Percentiles rank a stretch among this genome's conserved stretches.
These are phyloP conservation scores for Fraxinus cuspidata DNA, from an alignment of 257 asterid species.

Conservation along the genomic window DNA sequence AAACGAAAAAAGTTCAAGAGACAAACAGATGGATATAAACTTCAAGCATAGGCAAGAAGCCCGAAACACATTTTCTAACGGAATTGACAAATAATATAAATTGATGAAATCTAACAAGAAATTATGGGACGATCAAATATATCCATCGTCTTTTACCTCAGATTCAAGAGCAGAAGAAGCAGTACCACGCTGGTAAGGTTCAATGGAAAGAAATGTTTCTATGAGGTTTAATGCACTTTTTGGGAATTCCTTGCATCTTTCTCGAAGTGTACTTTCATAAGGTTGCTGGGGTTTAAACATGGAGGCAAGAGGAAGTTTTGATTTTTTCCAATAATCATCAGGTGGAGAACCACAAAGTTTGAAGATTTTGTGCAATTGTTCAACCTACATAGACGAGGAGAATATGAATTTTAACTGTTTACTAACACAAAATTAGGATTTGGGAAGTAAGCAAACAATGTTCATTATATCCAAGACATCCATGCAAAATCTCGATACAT, in stretches of 20 bases:
- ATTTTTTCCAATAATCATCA: conserved; percentile 80
- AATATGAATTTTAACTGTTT: not conserved
- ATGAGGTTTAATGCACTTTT: conserved; percentile 64
- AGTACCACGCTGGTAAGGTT: conserved; percentile 74
- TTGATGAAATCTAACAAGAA: not conserved
- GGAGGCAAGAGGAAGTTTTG: conserved; percentile 70
- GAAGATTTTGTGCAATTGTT: conserved; percentile 90
- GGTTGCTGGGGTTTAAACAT: conserved; percentile 93
- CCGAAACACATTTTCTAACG: not conserved
- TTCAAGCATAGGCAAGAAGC: not conserved
- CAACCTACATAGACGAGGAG: conserved; percentile 54
- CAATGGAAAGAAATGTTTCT: conserved; percentile 67
- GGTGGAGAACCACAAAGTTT: conserved; percentile 82
- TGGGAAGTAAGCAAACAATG: not conserved
- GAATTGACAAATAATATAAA: not conserved
- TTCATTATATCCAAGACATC: not conserved
- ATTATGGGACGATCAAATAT: not conserved
- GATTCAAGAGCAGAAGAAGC: conserved; percentile 71
- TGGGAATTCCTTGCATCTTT: conserved; percentile 85
- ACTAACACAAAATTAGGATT: not conserved
- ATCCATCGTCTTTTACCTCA: conserved; percentile 43
- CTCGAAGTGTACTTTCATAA: conserved; percentile 68
- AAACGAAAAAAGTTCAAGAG: not conserved
- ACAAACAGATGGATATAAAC: not conserved
- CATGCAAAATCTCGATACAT: not conserved